Evolutionary conservation across 2,329 filamentous ascomycete genomes (phyloP), one percentile per base, ranked within the genome.

Genomic region (Blumeria hordei): DNA sequence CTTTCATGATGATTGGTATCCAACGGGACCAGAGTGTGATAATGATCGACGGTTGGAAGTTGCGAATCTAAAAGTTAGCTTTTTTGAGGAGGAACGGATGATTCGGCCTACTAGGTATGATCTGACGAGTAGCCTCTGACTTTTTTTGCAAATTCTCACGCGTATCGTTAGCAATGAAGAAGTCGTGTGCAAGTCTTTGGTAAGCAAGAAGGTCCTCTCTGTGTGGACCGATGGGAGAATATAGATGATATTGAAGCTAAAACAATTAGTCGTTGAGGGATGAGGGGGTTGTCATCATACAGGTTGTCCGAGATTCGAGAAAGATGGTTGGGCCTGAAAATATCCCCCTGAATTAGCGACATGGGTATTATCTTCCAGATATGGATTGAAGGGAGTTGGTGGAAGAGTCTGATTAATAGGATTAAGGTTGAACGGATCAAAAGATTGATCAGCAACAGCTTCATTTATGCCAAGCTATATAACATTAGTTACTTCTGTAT

Each of bases 111-210:
- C 78, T 93, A 41, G 87, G 84, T 60, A 95, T 78, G 7, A 86
- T 82, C 66, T 95, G 90, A 55, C 86, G 74, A 5, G 85, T 79
- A 33, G 90, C 86, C 63, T 94, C 88, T 0, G 83, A 75, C 68
- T 90, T 94, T 68, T 84, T 87, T 64, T 94, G 87, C 58, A 94
- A 70, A 35, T 95, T 88, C 69, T 95, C 86, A 55, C 92, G 77
- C 6, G 94, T 69, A 57, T 86, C 81, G 63, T 94, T 88, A 0
- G 87, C 80, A 44, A 96, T 76, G 67, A 98, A 98, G 60, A 96
- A 85, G 64, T 96, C 88, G 64, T 93, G 86, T 1, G 85, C 80
- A 56, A 83, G 81, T 57, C 86, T 80, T 65, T 98, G 90, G 64
- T 94, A 94, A 2, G 83, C 80, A 60, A 85, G 73, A 34, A 94